phyloP scores from a whole-genome alignment of 108 stramenopile species.

The Nitzschia sp. region DNA sequence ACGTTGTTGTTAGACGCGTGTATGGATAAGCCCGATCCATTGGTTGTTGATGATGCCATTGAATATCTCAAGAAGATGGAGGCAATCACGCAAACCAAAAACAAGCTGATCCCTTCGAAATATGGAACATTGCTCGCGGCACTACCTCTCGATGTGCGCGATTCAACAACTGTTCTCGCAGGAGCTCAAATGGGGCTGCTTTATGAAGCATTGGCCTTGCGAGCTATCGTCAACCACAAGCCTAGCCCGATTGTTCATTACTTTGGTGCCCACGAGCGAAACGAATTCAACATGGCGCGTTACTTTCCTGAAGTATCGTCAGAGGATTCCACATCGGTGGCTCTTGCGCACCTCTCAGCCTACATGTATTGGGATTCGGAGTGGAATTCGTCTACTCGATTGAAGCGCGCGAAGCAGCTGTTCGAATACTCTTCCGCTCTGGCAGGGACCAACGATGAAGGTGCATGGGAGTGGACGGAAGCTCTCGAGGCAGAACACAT shows the following conservation, averaged over 20 bases:
- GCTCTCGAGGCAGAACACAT: slow-evolving; percentile 41
- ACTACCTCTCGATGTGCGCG: slow-evolving; percentile 49
- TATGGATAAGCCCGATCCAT: slow-evolving; percentile 39
- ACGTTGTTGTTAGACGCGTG: slow-evolving; percentile 27
- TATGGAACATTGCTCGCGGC: slow-evolving; percentile 39
- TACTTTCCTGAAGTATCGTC: slow-evolving; percentile 35
- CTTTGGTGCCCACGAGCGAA: slow-evolving; percentile 31
- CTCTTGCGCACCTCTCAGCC: slow-evolving; percentile 45
- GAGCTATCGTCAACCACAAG: slow-evolving; percentile 34
- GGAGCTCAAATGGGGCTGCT: slow-evolving; percentile 44
- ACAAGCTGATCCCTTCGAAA: slow-evolving; percentile 26
- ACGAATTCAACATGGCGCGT: slow-evolving; percentile 24
- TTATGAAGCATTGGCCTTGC: slow-evolving; percentile 43
- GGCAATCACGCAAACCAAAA: slow-evolving; percentile 21
- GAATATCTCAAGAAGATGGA: slow-evolving; percentile 41
- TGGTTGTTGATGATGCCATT: slow-evolving; percentile 31
- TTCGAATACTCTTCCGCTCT: slow-evolving; percentile 6
- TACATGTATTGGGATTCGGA: slow-evolving; percentile 47
- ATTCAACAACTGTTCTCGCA: slow-evolving; percentile 31
- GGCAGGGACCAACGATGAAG: slow-evolving; percentile 15
- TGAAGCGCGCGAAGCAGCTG: slow-evolving; percentile 26
- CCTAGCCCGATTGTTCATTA: slow-evolving; percentile 45
- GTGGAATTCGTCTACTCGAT: slow-evolving; percentile 29
- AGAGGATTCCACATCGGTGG: slow-evolving; percentile 33
- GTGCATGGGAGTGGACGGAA: slow-evolving; percentile 46